These are phyloP conservation scores for Astrocystis sublimbata DNA, from an alignment of 495 filamentous ascomycete genomes.

Conservation along the genomic window DNA sequence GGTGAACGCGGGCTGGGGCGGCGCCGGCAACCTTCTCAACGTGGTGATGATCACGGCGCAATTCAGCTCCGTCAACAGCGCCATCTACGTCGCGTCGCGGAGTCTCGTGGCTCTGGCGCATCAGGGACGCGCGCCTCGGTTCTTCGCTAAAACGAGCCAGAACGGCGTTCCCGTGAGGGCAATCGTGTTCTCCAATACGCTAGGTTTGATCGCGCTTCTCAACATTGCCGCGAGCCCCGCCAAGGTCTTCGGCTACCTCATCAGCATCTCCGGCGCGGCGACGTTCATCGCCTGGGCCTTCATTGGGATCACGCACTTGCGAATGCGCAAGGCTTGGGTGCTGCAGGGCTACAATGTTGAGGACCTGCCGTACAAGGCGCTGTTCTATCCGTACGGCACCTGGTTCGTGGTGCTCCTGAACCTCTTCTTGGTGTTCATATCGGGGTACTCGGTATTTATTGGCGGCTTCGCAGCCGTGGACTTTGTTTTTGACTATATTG, in stretches of 20 bases:
- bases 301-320: conserved; percentile 53
- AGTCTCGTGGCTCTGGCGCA: conserved; percentile 60
- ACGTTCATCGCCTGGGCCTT: conserved; percentile 65
- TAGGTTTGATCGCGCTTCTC: conserved; percentile 59
- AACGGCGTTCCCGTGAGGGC: conserved; percentile 56
- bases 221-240: conserved; percentile 58
- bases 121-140: conserved; percentile 56
- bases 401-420: conserved; percentile 58
- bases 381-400: conserved; percentile 62
- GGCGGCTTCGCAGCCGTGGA: conserved; percentile 54
- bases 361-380: conserved; percentile 59
- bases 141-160: conserved; percentile 53
- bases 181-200: conserved; percentile 51
- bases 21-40: conserved; percentile 66
- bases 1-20: conserved; percentile 58
- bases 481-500: conserved; percentile 50
- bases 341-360: conserved; percentile 54
- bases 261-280: conserved; percentile 57
- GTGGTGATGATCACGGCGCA: conserved; percentile 67
- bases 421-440: conserved; percentile 52
- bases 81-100: conserved; percentile 68
- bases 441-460: conserved; percentile 42
- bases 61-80: conserved; percentile 66
- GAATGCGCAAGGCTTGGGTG: conserved; percentile 63
- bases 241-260: conserved; percentile 56